Evolutionary conservation across 352 stramenopile species (phyloP).

Genomic region (Blastocystis hominis): DNA sequence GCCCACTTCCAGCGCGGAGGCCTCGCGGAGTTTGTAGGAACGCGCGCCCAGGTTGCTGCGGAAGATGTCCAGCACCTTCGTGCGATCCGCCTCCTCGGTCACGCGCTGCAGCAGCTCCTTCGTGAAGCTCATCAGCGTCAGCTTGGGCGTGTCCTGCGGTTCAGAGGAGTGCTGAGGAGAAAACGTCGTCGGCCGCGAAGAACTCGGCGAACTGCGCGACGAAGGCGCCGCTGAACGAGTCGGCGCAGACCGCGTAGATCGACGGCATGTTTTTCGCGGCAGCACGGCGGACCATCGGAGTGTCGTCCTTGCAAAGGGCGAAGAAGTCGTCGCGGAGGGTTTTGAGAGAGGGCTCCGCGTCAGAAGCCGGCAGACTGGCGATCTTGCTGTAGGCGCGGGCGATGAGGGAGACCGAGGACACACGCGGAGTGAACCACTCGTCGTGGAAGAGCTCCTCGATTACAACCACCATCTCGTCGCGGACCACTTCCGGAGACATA

Average conservation of each 20-base stretch:
- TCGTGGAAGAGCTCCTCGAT: conserved; percentile 49
- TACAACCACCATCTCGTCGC: conserved; percentile 19
- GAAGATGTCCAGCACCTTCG: conserved; percentile 23
- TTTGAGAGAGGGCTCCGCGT: conserved; percentile 6
- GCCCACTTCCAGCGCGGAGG: conserved; percentile 21
- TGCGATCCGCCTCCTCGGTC: conserved; percentile 20
- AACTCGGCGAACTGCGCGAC: conserved; percentile 37
- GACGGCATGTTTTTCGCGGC: conserved; percentile 43
- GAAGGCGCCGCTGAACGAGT: background rate
- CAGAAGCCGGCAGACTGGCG: background rate
- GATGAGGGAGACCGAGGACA: conserved; percentile 44
- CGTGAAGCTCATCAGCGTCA: conserved; percentile 38
- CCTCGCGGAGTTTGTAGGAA: conserved; percentile 45
- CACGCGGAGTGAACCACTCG: conserved; percentile 50
- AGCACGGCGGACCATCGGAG: conserved; percentile 39
- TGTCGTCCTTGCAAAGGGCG: conserved; percentile 35
- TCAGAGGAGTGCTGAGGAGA: background rate
- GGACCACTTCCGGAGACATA: conserved; percentile 32
- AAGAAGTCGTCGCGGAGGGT: conserved; percentile 28
- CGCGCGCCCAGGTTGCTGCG: conserved; percentile 12
- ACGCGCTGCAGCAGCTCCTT: conserved; percentile 19
- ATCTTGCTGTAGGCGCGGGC: conserved; percentile 31
- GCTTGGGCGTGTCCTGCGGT: conserved; percentile 27
- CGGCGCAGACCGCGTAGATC: background rate
- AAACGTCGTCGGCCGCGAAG: background rate